Evolutionary conservation across 208 protist genomes (phyloP), one percentile per base, ranked within the genome.

Genomic region (Wallacemonas sp.): DNA sequence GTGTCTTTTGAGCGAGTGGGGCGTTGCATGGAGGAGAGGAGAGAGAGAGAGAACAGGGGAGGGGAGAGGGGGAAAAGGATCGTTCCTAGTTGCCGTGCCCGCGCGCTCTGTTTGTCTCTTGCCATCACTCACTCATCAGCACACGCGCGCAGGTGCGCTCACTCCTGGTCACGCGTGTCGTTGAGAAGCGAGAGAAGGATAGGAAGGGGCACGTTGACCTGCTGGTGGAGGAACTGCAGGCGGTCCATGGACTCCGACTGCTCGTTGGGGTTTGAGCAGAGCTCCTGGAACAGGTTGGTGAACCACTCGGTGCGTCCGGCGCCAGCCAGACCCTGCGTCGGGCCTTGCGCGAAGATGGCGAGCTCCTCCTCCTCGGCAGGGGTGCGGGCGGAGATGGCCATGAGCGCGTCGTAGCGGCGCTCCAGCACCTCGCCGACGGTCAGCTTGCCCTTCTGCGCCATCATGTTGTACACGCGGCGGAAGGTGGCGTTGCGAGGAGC

Each of bases 391-490:
- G 77, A 57, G 32, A 78, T 46, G 32, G 69, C 67, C 48, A 65
- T 65, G 44, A 96, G 76, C 20, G 61, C 67, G 65, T 93, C 82
- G 72, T 91, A 97, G 57, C 92, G 87, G 75, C 82, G 79, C 66
- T 97, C 87, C 65, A 97, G 73, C 48, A 93, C 72, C 26, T 76
- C 79, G 39, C 86, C 76, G 33, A 94, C 76, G 25, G 83, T 89
- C 16, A 62, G 74, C 39, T 86, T 74, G 49, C 75, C 87, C 71
- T 92, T 92, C 39, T 85, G 61, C 1, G 86, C 82, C 89, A 95
- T 97, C 48, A 80, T 79, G 65, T 79, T 66, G 61, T 95, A 97
- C 41, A 87, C 92, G 67, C 84, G 92, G 62, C 89, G 86, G 78
- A 97, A 97, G 61, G 70, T 74, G 64, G 33, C 69, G 72, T 92